Base-by-base conservation (phyloP, 768 basidiomycete species). In the Xerocomus spinulosus region DNA sequence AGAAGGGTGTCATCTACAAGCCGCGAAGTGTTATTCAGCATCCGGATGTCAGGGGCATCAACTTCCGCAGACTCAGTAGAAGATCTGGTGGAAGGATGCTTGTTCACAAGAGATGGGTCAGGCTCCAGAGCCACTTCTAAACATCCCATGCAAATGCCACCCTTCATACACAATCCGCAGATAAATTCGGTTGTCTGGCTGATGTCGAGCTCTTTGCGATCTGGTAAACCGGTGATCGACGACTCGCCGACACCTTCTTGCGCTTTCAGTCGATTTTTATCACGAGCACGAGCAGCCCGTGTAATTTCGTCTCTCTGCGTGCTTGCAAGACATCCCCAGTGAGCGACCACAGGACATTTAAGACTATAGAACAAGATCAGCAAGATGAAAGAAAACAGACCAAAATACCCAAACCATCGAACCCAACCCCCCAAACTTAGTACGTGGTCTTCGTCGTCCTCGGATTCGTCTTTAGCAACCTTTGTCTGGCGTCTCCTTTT, bases 111-210 rank as follows among this genome's bases (percentile, higher is more conserved):
- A 34, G 54, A 58, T 34, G 58, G 48, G 53, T 81, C 81, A 3
- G 78, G 72, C 46, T 75, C 62, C 30, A 83, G 56, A 8, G 73
- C 82, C 25, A 73, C 67, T 54, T 82, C 76, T 66, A 74, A 74
- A 64, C 89, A 92, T 15, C 76, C 75, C 76, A 91, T 83, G 62
- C 89, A 92, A n/a, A 79, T 65, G 13, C 86, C 85, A 8, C 86
- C 87, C 58, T 83, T 85, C 62, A 73, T 76, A 62, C 90, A 92
- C 8, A 78, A 66, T 29, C 82, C 78, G 58, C 90, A 92, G 24
- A 89, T 70, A 54, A 90, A 92, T 55, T 90, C 86, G 0, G 87
- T 90, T 8, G 77, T 86, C 64, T 88, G 75, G 49, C 78, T 58
- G 29, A 70, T 50, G 36, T 67, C 68, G 10, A 91, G 69, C 0